Base-by-base conservation (phyloP, 2,329 filamentous ascomycete genomes). In the Aureobasidium sp. region DNA sequence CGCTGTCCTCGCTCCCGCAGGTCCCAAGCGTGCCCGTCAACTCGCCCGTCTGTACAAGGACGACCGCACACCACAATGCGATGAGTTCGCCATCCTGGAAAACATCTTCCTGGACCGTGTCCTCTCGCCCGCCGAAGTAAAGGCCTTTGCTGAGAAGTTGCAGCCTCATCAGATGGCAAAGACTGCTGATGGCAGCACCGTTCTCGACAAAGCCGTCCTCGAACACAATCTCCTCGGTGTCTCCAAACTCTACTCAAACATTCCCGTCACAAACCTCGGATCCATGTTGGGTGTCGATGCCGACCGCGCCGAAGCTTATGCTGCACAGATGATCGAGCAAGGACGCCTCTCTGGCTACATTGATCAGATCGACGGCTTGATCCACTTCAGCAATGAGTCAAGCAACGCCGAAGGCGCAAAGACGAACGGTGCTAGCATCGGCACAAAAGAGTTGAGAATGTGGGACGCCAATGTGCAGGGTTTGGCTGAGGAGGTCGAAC, bases 21-120 rank as follows among this genome's bases (percentile, higher is more conserved):
- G 94, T 0, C 94, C 94, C 0, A 81, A 86, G 69, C 85, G 94
- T 58, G 90, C 88, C 64, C 84, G 89, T 49, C 85, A 87, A 45
- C 81, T 99, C 19, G 90, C 85, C 4, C 86, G 88, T 57, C 78
- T 99, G 15, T 96, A 96, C 81, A 96, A 95, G 74, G 94, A 99
- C 73, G 94, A 97, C 65, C 84, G 94, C 31, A 82, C 89, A 0
- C 78, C 80, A 3, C 83, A 85, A 53, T 82, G 94, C 2, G 83
- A 87, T 33, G 90, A 97, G 74, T 93, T 88, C 70, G 80, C 84
- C 51, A 96, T 99, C 58, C 78, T 99, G 15, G 94, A 97, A 78
- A 97, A 97, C 79, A 97, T 99, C 84, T 96, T 95, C 73, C 81
- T 97, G 51, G 90, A 97, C 73, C 84, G 92, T 6, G 79, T 99